Base-by-base conservation (phyloP, 2,329 filamentous ascomycete genomes). In the Fusarium solani-melongenae region DNA sequence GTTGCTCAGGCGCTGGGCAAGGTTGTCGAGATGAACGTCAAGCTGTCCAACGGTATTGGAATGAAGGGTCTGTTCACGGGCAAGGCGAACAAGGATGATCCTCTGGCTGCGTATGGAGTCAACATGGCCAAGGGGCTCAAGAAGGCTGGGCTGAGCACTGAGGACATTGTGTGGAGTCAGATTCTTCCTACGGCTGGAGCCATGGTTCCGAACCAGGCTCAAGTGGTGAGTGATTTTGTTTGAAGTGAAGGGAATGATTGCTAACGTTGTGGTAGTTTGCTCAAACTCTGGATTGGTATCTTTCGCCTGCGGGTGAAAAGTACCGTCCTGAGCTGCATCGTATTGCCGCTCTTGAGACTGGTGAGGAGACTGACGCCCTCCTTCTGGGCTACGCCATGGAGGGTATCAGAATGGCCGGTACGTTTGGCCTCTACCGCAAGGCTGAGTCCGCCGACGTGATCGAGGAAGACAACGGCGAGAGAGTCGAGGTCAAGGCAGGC, bases 381-480 rank as follows among this genome's bases (percentile, higher is more conserved):
- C 85, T 96, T 3, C 86, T 92, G 1, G 91, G 90, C 41, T 95
- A 94, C 78, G 90, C 89, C 49, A 86, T 92, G 84, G 94, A 94
- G 81, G 93, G 91, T 17, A 87, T 93, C 64, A 91, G 93, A 41
- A 85, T 95, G 62, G 89, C 90, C 5, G 90, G 91, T 12, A 89
- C 89, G 0, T 89, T 90, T 22, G 88, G 88, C 11, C 84, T 90
- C 2, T 91, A 90, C 83, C 89, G 92, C 41, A 83, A 89, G 64
- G 88, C 88, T 3, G 81, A 85, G 0, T 80, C 78, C 0, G 77
- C 82, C 20, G 85, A 88, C 58, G 83, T 83, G 2, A 85, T 89
- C 55, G 67, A 81, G 36, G 84, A 90, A 57, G 86, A 90, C 29
- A 88, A 91, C 65, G 86, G 86, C 15, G 82, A 82, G 27, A 75